Evolutionary conservation across 1,284 basidiomycete genomes (phyloP), one percentile per base, ranked within the genome.

Genomic region (Ustilago lituana): DNA sequence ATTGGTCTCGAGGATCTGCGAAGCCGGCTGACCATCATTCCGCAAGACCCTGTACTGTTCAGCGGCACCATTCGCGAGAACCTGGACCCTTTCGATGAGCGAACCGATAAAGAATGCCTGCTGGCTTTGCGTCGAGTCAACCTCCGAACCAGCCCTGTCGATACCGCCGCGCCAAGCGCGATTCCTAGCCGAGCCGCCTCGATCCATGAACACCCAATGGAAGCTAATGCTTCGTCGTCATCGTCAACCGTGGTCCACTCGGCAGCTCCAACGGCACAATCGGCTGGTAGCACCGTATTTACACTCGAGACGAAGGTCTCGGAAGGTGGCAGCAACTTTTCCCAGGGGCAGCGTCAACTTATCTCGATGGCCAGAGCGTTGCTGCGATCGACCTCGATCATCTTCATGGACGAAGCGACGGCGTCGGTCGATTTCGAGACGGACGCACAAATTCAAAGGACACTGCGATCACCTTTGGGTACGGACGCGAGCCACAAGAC

Each of bases 371-470:
- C 80, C 1, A 67, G 79, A 2, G 79, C 80, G 0, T 49, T 81
- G 29, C 60, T 81, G 12, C 59, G 72, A 22, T 55, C 67, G 9
- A 66, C 76, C 1, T 75, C 70, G 38, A 54, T 82, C 32, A 65
- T 82, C 35, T 61, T 82, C n/a, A 76, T 82, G 51, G 80, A 82
- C 59, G 79, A 82, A 52, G 79, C 80, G 2, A 76, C 76, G 7
- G 69, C 75, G n/a, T 77, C 77, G 8, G 75, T 78, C 22, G 80
- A 82, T 53, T 60, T 63, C 27, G 58, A 65, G 24, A 76, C 80
- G 1, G 75, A 78, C 55, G 32, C 63, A 19, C 58, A 54, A 24
- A 92, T 95, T 54, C 91, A 93, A 81, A 83, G 86, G 19, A 89
- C 90, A 0, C 91, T 95, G 70, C 86, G 91, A 9, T 87, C 61